phyloP scores from a whole-genome alignment of 2,329 filamentous ascomycete species.

The Tricladium varicosporioides region DNA sequence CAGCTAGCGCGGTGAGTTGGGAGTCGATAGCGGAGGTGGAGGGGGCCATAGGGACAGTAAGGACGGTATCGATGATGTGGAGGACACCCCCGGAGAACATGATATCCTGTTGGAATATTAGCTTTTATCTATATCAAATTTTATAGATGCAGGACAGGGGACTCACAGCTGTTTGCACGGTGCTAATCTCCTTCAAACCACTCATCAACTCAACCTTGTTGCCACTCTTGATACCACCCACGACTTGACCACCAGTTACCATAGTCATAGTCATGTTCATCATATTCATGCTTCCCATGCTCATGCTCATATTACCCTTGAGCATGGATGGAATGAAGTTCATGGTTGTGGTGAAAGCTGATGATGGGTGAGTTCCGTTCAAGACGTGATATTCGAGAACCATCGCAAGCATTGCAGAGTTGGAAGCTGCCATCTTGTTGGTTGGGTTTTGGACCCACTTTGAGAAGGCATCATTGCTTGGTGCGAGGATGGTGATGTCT shows the following conservation, averaged over 20 bases:
- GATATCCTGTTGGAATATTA: conserved; percentile 40
- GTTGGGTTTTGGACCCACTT: conserved; percentile 25
- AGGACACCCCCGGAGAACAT: conserved; percentile 46
- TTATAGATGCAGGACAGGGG: background rate
- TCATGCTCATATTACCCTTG: conserved; percentile 8
- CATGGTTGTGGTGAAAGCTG: conserved; percentile 33
- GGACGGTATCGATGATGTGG: conserved; percentile 49
- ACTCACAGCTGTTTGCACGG: conserved; percentile 33
- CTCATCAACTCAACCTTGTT: conserved; percentile 38
- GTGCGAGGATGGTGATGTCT: conserved; percentile 50
- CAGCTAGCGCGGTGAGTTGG: conserved; percentile 34
- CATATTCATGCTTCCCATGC: conserved; percentile 10
- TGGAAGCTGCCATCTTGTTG: conserved; percentile 21
- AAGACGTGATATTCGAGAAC: conserved; percentile 32
- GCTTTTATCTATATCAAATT: background rate
- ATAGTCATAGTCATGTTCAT: conserved; percentile 41
- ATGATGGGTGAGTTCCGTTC: conserved; percentile 19
- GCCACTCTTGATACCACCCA: conserved; percentile 38
- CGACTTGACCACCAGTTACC: conserved; percentile 46
- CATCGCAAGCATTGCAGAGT: conserved; percentile 35
- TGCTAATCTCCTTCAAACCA: conserved; percentile 39
- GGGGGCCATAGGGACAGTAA: conserved; percentile 42
- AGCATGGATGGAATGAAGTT: conserved; percentile 42
- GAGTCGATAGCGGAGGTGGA: conserved; percentile 34
- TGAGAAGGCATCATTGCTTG: conserved; percentile 32